Evolutionary conservation across 2,329 filamentous ascomycete genomes (phyloP), one percentile per base, ranked within the genome.

Genomic region (Cercospora sojina): DNA sequence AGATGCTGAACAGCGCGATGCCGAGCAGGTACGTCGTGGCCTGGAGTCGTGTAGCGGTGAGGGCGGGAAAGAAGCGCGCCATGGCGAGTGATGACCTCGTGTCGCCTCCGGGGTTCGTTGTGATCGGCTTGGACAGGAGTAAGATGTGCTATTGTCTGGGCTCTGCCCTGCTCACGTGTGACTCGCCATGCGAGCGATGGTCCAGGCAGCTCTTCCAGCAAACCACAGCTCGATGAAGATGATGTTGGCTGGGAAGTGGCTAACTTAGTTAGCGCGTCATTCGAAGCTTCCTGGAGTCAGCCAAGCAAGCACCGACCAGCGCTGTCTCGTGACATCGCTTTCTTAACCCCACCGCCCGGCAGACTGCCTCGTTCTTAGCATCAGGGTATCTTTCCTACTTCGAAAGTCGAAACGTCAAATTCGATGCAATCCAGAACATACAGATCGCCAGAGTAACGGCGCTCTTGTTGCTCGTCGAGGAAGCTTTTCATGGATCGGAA

Each of bases 1-100:
- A 90, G 75, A 96, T 95, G 79, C 89, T 92, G 83, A 94, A 94
- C 73, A 96, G 87, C 67, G 90, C 91, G 74, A 95, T 90, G 76
- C 89, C 90, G 70, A 93, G 84, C 38, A 96, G 87, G 78, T 96
- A 96, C 31, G 91, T 90, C 65, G 85, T 78, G 31, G 85, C 82
- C 75, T 89, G 87, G 2, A 82, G 76, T 69, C 80, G 80, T 20
- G 82, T 83, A n/a, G 86, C 87, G 27, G 85, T 88, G 74, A 89
- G 71, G 8, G 67, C 62, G 5, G 77, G 75, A 61, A 79, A 75
- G 23, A 77, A 35, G 57, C 72, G 74, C 18, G 69, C 53, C 73
- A 75, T 76, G 53, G 31, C 18, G 53, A 31, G 27, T 57, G 27
- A 23, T 32, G 53, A n/a, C 27, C 53, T 57, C 16, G 27, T 12